Evolutionary conservation across 2,329 filamentous ascomycete species (phyloP).

Genomic region (Phaeosphaeriaceae sp.): DNA sequence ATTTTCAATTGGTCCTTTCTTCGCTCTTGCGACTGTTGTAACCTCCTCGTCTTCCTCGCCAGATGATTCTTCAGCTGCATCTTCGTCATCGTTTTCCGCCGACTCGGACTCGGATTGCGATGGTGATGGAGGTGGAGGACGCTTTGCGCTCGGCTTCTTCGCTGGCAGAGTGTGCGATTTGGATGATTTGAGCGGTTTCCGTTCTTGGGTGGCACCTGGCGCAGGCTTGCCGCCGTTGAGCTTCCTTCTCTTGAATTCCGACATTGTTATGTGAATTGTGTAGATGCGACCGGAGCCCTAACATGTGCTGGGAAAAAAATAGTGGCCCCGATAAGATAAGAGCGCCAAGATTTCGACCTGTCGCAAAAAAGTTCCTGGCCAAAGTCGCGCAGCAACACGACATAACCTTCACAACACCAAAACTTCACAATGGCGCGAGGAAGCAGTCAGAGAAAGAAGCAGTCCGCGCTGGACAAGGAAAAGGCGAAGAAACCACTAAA

Average conservation of each 20-base stretch:
- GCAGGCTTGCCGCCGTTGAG: conserved; percentile 29
- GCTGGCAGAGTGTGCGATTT: conserved; percentile 18
- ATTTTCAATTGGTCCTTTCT: background rate
- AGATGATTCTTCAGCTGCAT: background rate
- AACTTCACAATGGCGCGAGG: conserved; percentile 36
- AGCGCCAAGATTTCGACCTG: conserved; percentile 29
- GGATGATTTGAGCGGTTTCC: conserved; percentile 23
- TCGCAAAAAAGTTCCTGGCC: conserved; percentile 20
- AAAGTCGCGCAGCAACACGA: background rate
- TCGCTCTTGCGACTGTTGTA: background rate
- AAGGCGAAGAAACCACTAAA: conserved; percentile 65
- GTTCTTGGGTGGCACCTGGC: conserved; percentile 9
- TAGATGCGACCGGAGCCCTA: background rate
- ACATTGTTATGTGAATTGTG: conserved; percentile 40
- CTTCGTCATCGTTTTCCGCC: conserved; percentile 27
- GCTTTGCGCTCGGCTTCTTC: conserved; percentile 2
- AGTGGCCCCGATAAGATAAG: conserved; percentile 29
- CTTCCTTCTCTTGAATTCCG: conserved; percentile 53
- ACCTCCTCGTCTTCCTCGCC: background rate
- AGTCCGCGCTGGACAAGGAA: conserved; percentile 43
- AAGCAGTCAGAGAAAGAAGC: conserved; percentile 42
- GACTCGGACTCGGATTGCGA: conserved; percentile 31
- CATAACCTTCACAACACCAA: conserved; percentile 8
- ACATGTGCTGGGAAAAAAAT: conserved; percentile 12
- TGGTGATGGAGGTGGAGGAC: conserved; percentile 2